Conservation (phyloP, 768 basidiomycete genomes). For the Termitomyces eurrhizus region DNA sequence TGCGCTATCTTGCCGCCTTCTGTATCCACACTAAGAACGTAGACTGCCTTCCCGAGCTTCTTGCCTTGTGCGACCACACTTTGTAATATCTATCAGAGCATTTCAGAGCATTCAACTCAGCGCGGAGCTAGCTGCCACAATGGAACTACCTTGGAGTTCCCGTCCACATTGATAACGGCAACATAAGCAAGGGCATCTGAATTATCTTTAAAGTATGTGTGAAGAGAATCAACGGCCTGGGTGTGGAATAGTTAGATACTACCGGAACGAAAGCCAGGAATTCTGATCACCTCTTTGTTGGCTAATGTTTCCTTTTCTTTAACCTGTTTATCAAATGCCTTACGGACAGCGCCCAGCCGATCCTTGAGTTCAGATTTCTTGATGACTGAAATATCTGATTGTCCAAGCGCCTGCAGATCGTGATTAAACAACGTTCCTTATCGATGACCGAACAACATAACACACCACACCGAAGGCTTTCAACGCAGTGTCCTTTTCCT, state of each 20-base stretch:
- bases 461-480: slow-evolving; percentile 77
- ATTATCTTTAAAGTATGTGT: slow-evolving; percentile 75
- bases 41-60: slow-evolving; percentile 78
- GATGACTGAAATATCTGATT: slow-evolving; percentile 85
- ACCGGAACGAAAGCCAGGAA: not conserved
- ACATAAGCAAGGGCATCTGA: slow-evolving; percentile 68
- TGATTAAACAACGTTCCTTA: not conserved
- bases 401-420: slow-evolving; percentile 73
- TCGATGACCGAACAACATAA: slow-evolving; percentile 4
- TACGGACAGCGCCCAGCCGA: slow-evolving; percentile 63
- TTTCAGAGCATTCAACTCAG: slow-evolving; percentile 1
- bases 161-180: slow-evolving; percentile 68
- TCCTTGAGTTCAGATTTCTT: slow-evolving; percentile 79
- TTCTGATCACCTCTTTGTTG: slow-evolving; percentile 64
- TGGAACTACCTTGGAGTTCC: slow-evolving; percentile 73
- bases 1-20: slow-evolving; percentile 78
- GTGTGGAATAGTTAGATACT: not conserved
- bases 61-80: slow-evolving; percentile 73
- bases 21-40: slow-evolving; percentile 79
- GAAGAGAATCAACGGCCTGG: slow-evolving; percentile 68
- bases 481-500: slow-evolving; percentile 83
- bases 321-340: slow-evolving; percentile 77
- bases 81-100: slow-evolving; percentile 57
- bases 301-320: slow-evolving; percentile 78
- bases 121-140: not conserved